Evolutionary conservation across 371 early-diverging fungal genomes (phyloP).

Genomic region (Syncephalastrum monosporum): DNA sequence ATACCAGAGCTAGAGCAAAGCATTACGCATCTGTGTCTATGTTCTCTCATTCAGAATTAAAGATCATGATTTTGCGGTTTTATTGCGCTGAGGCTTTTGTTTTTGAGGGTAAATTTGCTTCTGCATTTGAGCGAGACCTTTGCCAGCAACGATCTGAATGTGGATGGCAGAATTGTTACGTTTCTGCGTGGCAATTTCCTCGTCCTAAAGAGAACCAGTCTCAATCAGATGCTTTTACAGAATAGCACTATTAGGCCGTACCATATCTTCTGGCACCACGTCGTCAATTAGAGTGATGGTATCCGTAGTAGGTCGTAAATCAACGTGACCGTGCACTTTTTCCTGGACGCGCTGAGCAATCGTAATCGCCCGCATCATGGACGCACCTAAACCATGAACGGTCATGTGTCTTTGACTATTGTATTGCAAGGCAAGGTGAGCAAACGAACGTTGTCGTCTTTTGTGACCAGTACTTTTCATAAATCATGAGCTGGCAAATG

Average conservation of each 20-base stretch:
- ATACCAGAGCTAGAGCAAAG: too few species aligned
- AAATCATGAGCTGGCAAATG: constrained; percentile 44
- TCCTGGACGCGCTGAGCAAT: constrained; percentile 52
- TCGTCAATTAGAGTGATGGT: constrained; percentile 57
- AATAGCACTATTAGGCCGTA: constrained; percentile 4
- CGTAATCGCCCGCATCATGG: constrained; percentile 53
- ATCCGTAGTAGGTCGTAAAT: constrained; percentile 46
- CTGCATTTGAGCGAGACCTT: too few species aligned
- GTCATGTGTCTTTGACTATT: constrained; percentile 44
- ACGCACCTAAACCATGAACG: constrained; percentile 75
- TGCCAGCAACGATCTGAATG: constrained; percentile 32
- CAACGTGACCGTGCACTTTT: constrained; percentile 43
- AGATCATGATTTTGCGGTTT: too few species aligned
- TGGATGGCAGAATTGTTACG: constrained; percentile 42
- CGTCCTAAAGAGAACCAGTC: constrained; percentile 19
- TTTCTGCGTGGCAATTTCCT: constrained; percentile 37
- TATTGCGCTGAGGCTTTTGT: too few species aligned
- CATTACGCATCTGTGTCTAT: too few species aligned
- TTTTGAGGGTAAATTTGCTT: too few species aligned
- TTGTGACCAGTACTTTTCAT: constrained; percentile 28
- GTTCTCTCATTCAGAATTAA: too few species aligned
- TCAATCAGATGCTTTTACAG: background rate
- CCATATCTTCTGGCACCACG: constrained; percentile 52
- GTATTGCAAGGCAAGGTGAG: background rate
- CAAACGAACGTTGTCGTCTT: background rate